A percentile compares a stretch with the other conserved stretches of the same genome.
These are phyloP conservation scores for Globisporangium solare DNA, from an alignment of 352 stramenopile genomes.

Conservation along the genomic window DNA sequence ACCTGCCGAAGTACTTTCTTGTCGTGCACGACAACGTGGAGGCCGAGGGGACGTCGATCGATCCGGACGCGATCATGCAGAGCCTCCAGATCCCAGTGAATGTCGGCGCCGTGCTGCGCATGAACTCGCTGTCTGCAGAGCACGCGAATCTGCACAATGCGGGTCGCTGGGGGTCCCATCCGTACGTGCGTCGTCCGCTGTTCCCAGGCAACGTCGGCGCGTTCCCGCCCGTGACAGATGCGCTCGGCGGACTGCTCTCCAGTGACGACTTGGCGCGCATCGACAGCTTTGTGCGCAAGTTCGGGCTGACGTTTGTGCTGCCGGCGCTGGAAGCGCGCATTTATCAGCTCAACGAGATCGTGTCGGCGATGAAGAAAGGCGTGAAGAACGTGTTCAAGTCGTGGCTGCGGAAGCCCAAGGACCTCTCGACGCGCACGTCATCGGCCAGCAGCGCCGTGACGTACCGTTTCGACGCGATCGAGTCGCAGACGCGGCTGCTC, in stretches of 20 bases:
- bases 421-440: conserved; percentile 32
- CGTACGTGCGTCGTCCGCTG: conserved; percentile 55
- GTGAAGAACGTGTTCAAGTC: conserved; percentile 92
- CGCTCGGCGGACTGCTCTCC: conserved; percentile 45
- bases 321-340: conserved; percentile 80
- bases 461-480: conserved; percentile 85
- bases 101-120: conserved; percentile 49
- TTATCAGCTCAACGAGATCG: conserved; percentile 82
- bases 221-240: conserved; percentile 24
- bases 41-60: conserved; percentile 73
- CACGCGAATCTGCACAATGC: conserved; percentile 22
- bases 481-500: conserved; percentile 84
- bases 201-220: conserved; percentile 32
- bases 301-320: conserved; percentile 75
- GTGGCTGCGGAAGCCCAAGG: conserved; percentile 87
- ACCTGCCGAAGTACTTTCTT: conserved; percentile 85
- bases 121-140: conserved; percentile 61
- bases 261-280: conserved; percentile 62
- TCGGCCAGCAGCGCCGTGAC: conserved; percentile 21
- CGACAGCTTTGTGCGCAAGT: conserved; percentile 67
- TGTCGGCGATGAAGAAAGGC: conserved; percentile 88
- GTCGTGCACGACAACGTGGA: conserved; percentile 83
- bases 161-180: conserved; percentile 42
- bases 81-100: conserved; percentile 53
- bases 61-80: conserved; percentile 68